These are phyloP conservation scores for Balamuthia mandrillaris DNA, from an alignment of 208 protist genomes.

Conservation along the genomic window DNA sequence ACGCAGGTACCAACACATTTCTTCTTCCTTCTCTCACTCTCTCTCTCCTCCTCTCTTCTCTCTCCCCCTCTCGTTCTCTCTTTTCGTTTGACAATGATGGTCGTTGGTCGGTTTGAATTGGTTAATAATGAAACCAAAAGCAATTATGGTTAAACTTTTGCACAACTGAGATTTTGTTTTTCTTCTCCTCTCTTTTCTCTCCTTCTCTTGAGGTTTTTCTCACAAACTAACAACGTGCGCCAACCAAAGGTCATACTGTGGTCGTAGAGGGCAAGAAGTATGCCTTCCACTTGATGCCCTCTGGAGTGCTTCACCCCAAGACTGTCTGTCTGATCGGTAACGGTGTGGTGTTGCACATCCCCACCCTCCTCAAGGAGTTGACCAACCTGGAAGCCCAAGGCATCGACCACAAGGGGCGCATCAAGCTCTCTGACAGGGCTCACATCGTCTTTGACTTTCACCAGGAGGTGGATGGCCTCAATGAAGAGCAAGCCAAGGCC, in stretches of 20 bases:
- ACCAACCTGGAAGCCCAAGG: conserved; percentile 53
- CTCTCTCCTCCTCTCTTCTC: too few species aligned
- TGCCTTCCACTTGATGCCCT: conserved; percentile 69
- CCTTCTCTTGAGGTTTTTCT: not conserved
- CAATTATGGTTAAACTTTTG: too few species aligned
- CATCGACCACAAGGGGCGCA: conserved; percentile 50
- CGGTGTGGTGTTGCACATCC: conserved; percentile 73
- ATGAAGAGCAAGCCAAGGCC: conserved; percentile 25
- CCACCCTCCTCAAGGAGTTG: conserved; percentile 70
- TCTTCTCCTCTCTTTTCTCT: not conserved
- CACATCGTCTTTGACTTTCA: conserved; percentile 80
- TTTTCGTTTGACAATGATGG: too few species aligned
- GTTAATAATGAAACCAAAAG: too few species aligned
- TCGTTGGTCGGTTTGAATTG: too few species aligned
- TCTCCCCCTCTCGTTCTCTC: too few species aligned
- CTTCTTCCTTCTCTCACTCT: too few species aligned
- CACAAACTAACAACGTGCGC: not conserved
- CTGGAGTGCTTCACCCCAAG: conserved; percentile 57
- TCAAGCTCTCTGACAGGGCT: conserved; percentile 72
- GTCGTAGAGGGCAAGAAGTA: conserved; percentile 69
- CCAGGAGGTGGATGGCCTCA: conserved; percentile 57
- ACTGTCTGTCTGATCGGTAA: conserved; percentile 61
- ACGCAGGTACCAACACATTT: conserved; percentile 64
- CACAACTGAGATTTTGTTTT: too few species aligned
- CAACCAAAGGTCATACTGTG: conserved; percentile 74